Evolutionary conservation across 225 moss, liverwort and hornwort species (phyloP), one percentile per base, ranked within the genome.

Genomic region (Ulota crispa): DNA sequence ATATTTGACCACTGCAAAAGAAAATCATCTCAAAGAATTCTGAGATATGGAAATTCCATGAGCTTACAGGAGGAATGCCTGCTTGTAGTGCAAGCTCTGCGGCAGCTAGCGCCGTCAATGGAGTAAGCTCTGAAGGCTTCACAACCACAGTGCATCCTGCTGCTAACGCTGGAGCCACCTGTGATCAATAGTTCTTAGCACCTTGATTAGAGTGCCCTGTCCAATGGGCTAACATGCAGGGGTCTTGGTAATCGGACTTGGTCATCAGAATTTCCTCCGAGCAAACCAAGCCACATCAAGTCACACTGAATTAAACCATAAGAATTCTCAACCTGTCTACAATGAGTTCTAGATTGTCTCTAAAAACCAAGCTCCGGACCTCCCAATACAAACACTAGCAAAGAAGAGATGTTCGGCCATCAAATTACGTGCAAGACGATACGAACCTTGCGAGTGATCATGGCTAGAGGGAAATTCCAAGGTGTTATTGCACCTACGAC

Each of bases 391-490:
- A 66, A 65, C 31, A 52, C 28, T 47, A 70, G 36, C 37, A 52
- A 27, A 43, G 34, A 23, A 82, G 23, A 70, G 70, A 83, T 47
- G 37, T 28, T 52, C 14, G 41, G 27, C 2, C 30, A 76, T 28
- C 34, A 61, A 43, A 50, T 3, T 42, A 43, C 8, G 42, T 66
- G 55, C 60, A 85, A 18, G 85, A 50, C 72, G 70, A 74, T 36
- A 75, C 31, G 64, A 76, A 96, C 96, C 95, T 97, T 97, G 85
- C 95, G 91, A 80, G 97, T 97, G 72, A 97, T 90, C 97, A 97
- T 97, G 34, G 95, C 95, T 18, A 94, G 80, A 45, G 97, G 95
- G 64, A 97, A 97, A 92, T 97, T 97, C 97, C 97, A 97, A 24
- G 97, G 97, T 41, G 95, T 92, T 69, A 95, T 84, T 43, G 95